These are phyloP conservation scores for Pythium aristosporum DNA, from an alignment of 352 stramenopile genomes.

Conservation along the genomic window DNA sequence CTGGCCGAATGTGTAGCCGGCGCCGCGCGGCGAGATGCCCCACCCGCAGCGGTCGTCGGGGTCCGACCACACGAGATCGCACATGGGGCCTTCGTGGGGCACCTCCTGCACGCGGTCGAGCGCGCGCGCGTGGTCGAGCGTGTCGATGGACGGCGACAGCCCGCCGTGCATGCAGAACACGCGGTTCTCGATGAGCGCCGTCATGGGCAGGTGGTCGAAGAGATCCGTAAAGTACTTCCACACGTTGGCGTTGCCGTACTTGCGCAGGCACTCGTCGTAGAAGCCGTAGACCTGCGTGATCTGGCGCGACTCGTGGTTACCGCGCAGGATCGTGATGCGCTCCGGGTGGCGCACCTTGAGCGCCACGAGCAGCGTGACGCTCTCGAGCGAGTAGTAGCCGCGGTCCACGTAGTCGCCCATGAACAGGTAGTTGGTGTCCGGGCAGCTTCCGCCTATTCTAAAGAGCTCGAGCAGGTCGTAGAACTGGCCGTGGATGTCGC, in stretches of 20 bases:
- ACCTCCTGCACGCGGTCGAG: conserved; percentile 96
- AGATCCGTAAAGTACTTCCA: conserved; percentile 86
- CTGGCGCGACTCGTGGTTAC: conserved; percentile 96
- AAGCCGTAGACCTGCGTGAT: conserved; percentile 98
- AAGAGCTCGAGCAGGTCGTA: conserved; percentile 72
- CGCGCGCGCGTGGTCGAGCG: conserved; percentile 92
- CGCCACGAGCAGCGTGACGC: conserved; percentile 89
- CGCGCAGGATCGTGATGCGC: conserved; percentile 87
- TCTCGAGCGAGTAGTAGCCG: conserved; percentile 96
- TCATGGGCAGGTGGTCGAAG: conserved; percentile 96
- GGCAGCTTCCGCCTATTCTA: conserved; percentile 83
- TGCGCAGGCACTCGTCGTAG: conserved; percentile 98
- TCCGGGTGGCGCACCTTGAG: conserved; percentile 95
- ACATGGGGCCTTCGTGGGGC: conserved; percentile 97
- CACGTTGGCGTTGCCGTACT: conserved; percentile 94
- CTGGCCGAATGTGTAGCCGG: conserved; percentile 92
- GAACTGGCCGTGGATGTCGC: conserved; percentile 69
- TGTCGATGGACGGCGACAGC: conserved; percentile 87
- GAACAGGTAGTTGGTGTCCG: conserved; percentile 98
- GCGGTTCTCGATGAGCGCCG: conserved; percentile 94
- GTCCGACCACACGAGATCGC: conserved; percentile 98
- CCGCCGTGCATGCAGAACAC: conserved; percentile 89
- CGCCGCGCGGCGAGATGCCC: conserved; percentile 93
- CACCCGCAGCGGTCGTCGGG: conserved; percentile 94
- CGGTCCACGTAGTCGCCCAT: conserved; percentile 99